Evolutionary conservation across 495 filamentous ascomycete species (phyloP), one percentile per base, ranked within the genome.

Genomic region (Pyrenopolyporus hunteri): DNA sequence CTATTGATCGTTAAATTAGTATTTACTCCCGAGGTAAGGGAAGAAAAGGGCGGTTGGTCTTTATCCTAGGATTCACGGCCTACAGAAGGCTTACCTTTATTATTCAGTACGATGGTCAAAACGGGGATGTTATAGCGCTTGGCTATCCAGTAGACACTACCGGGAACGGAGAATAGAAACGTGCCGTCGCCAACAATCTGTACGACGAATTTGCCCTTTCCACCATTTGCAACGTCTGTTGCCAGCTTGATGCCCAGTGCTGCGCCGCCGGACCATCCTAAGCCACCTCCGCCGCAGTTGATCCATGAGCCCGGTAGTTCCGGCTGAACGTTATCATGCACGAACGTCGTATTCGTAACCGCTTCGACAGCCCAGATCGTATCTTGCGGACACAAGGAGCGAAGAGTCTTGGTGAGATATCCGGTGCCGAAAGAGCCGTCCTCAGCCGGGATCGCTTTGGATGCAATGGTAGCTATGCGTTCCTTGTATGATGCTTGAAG

Each of bases 171-270:
- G 71, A 98, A 98, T 3, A 98, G 80, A 72, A 84, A 98, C 0
- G 92, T 94, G 8, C 93, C 93, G 51, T 98, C 93, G 13, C 93
- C 93, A 1, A 97, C 93, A 37, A 98, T 88, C 61, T 96, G 92
- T 53, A 89, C 89, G 2, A 98, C 91, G 65, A 98, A 96, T 64
- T 90, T 90, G 26, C 86, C 85, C 71, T 88, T 89, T 19, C 83
- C 82, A 16, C 76, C 74, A 20, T 84, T 82, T 36, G 87, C 78
- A 19, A 72, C 73, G 48, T 92, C 87, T 0, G 85, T 82, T 4
- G 92, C 93, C 19, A 98, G 82, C 71, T 96, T 96, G 70, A 96
- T 91, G 11, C 93, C 93, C 2, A 96, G 74, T 1, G 90, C 85
- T 51, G 83, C 93, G 37, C 93, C 93, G 16, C 93, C 93, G n/a